Evolutionary conservation across 306 rosid species (phyloP), one percentile per base, ranked within the genome.

Genomic region (Mimosa pudica): DNA sequence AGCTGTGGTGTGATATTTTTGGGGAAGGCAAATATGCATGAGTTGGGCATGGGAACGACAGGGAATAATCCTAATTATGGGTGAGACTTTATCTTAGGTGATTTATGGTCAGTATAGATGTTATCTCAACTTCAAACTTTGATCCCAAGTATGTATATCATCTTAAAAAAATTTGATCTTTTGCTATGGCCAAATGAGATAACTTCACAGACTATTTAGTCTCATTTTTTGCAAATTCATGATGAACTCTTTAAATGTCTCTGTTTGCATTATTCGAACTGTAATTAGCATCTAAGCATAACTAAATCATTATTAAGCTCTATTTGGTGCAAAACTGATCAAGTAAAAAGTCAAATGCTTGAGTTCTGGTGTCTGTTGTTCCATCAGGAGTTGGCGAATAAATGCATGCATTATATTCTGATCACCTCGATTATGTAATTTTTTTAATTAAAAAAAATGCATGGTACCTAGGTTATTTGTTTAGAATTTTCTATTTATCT

Each of bases 1-100:
- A 76, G 89, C 76, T 94, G 98, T 60, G 98, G 98, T 52, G 97
- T 88, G 66, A 89, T 94, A 79, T 86, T 94, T 74, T 38, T 92
- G 42, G 98, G 98, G 83, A 94, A 94, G 85, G 95, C 97, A 80
- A 94, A 94, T 82, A 94, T 94, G 98, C 98, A 94, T 45, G 98
- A 94, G 82, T 36, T 92, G 63, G 98, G 98, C 83, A 91, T 94
- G 97, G 98, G 98, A 74, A 92, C 98, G 20, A 94, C 98, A 16
- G 98, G 98, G 81, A 94, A 91, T 82, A 94, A 94, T 90, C 81
- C 97, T 77, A 89, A 94, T 66, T 89, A 88, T 13, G 98, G 98
- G 98, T 94, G 86, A 78, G 86, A 52, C 77, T 73, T 48, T 72
- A 76, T 70, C 48, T 72, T 55, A 18, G 60, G 66, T 71, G 61